Evolutionary conservation across 441 rosid genomes (phyloP).

Genomic region (Jatropha multifida): DNA sequence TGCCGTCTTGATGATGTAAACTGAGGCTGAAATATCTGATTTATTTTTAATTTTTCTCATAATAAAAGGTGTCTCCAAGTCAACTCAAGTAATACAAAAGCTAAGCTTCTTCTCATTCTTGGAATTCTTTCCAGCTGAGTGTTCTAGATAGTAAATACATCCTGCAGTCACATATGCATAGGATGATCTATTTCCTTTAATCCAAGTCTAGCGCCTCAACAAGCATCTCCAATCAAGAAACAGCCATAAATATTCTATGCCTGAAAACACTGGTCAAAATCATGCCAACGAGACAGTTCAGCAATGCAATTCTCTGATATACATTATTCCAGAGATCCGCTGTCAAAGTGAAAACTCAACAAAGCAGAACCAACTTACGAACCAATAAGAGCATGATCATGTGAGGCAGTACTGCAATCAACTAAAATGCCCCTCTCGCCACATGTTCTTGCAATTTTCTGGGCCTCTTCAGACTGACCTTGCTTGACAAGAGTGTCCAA

Average conservation of each 20-base stretch:
- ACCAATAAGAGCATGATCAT: slow-evolving; percentile 15
- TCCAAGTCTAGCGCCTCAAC: slow-evolving; percentile 1
- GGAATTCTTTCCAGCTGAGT: background rate
- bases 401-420: slow-evolving; percentile 19
- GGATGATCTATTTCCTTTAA: background rate
- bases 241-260: too few species aligned
- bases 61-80: too few species aligned
- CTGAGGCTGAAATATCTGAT: too few species aligned
- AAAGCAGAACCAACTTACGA: slow-evolving; percentile 5
- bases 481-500: slow-evolving; percentile 33
- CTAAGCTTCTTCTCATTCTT: background rate
- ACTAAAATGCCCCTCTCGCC: slow-evolving; percentile 25
- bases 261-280: background rate
- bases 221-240: slow-evolving; percentile 6
- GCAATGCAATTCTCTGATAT: background rate
- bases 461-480: slow-evolving; percentile 33
- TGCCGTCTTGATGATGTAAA: too few species aligned
- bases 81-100: too few species aligned
- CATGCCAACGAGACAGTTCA: background rate
- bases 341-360: slow-evolving; percentile 10
- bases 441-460: slow-evolving; percentile 26
- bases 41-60: too few species aligned
- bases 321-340: slow-evolving; percentile 6
- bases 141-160: too few species aligned
- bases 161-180: too few species aligned